Percentiles rank a stretch among this genome's conserved stretches.
These are phyloP conservation scores for Phytophthora idaei DNA, from an alignment of 352 stramenopile genomes.

Conservation along the genomic window DNA sequence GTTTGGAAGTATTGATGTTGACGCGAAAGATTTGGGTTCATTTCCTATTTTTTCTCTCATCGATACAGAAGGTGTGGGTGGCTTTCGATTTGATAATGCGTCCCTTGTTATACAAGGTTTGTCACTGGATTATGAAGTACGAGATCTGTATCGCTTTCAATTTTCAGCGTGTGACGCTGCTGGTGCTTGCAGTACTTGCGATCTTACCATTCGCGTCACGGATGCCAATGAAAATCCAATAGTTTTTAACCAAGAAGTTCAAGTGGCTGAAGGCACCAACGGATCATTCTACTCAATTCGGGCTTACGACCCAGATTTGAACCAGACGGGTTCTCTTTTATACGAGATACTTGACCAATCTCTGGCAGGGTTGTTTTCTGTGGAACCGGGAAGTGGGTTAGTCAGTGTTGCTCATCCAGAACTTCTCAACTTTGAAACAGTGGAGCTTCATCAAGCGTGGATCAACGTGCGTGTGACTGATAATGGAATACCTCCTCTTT, in stretches of 20 bases:
- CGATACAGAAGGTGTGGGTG: slow-evolving; percentile 1
- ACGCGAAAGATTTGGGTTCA: slow-evolving; percentile 10
- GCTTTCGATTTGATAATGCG: slow-evolving; percentile 24
- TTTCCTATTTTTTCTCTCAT: slow-evolving; percentile 13
- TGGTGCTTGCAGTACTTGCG: slow-evolving; percentile 19
- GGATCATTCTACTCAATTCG: slow-evolving; percentile 40
- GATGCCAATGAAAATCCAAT: slow-evolving; percentile 34
- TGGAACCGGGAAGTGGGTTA: slow-evolving; percentile 15
- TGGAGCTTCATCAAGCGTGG: slow-evolving; percentile 46
- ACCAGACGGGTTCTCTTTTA: slow-evolving; percentile 33
- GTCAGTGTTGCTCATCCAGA: slow-evolving; percentile 7
- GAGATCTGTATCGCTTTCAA: slow-evolving; percentile 12
- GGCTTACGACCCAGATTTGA: slow-evolving; percentile 46
- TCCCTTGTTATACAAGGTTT: slow-evolving; percentile 9
- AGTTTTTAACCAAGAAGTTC: slow-evolving; percentile 19
- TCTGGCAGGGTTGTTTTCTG: slow-evolving; percentile 34
- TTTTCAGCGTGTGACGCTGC: slow-evolving; percentile 25
- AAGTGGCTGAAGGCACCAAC: slow-evolving; percentile 43
- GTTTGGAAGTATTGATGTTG: slow-evolving; percentile 19
- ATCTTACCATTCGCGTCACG: slow-evolving; percentile 16
- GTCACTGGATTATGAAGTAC: slow-evolving; percentile 22
- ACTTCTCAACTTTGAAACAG: slow-evolving; percentile 47
- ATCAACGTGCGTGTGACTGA: slow-evolving; percentile 62
- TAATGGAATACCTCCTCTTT: slow-evolving; percentile 39
- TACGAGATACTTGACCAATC: slow-evolving; percentile 58